Evolutionary conservation across 768 basidiomycete genomes (phyloP).

Genomic region (Cubamyces lactineus): DNA sequence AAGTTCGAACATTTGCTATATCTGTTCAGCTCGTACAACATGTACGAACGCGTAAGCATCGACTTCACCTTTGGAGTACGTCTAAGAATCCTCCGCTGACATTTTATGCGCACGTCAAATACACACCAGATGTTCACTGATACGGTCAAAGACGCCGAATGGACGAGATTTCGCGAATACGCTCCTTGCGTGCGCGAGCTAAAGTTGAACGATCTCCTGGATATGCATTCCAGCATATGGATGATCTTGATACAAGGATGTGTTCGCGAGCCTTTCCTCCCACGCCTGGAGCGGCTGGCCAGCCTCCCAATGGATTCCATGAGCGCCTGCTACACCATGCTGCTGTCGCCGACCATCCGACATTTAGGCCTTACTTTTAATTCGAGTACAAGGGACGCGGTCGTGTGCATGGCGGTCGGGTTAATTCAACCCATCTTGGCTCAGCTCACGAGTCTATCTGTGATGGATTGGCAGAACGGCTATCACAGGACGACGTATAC

Average conservation of each 20-base stretch:
- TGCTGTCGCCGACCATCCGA: background rate
- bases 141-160: background rate
- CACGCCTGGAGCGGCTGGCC: background rate
- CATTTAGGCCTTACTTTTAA: background rate
- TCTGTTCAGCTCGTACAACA: background rate
- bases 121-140: background rate
- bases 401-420: background rate
- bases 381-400: background rate
- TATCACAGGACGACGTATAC: too few relatives aligned
- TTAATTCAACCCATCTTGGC: background rate
- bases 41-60: background rate
- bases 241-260: background rate
- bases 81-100: too few relatives aligned
- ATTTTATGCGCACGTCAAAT: background rate
- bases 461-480: too few relatives aligned
- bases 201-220: background rate
- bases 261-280: background rate
- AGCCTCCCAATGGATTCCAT: background rate
- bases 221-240: background rate
- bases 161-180: slow-evolving; percentile 1
- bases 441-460: background rate
- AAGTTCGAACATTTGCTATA: background rate
- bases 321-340: slow-evolving; percentile 1
- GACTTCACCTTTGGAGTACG: background rate
- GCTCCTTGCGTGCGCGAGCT: slow-evolving; percentile 4